phyloP scores from a whole-genome alignment of 208 protist species.

The Wallacemonas sp. region DNA sequence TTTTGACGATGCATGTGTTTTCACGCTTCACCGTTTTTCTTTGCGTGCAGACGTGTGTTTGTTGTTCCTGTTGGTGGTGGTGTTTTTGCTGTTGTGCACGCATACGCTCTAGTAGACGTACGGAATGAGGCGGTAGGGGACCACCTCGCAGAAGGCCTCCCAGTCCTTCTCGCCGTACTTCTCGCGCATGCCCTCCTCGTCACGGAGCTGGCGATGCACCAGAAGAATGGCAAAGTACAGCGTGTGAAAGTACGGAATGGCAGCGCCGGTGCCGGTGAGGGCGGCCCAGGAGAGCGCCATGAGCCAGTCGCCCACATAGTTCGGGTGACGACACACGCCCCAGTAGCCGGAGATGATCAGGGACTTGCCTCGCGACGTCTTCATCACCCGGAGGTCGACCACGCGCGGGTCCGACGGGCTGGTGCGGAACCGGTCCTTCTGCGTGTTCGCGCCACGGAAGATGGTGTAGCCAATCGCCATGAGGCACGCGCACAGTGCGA shows the following conservation, averaged over 20 bases:
- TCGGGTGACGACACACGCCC: slow-evolving; percentile 96
- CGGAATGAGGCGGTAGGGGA: slow-evolving; percentile 91
- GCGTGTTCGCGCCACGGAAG: slow-evolving; percentile 84
- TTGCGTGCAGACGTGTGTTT: no score
- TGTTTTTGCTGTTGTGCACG: no score
- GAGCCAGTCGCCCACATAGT: slow-evolving; percentile 96
- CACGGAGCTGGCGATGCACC: slow-evolving; percentile 92
- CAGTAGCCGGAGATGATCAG: slow-evolving; percentile 96
- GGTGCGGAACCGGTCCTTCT: slow-evolving; percentile 86
- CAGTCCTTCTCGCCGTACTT: slow-evolving; percentile 94
- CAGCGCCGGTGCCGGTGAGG: slow-evolving; percentile 55
- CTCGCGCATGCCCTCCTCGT: slow-evolving; percentile 88
- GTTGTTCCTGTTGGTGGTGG: no score
- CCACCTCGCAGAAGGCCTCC: slow-evolving; percentile 89
- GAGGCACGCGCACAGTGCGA: slow-evolving; percentile 45
- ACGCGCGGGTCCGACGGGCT: slow-evolving; percentile 72
- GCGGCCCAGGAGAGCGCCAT: slow-evolving; percentile 76
- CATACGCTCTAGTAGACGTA: slow-evolving; percentile 87
- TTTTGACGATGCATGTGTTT: no score
- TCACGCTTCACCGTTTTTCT: no score
- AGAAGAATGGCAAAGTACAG: slow-evolving; percentile 95
- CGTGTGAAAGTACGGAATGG: slow-evolving; percentile 94
- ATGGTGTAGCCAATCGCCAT: slow-evolving; percentile 70
- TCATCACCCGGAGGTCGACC: slow-evolving; percentile 73
- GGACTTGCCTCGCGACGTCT: slow-evolving; percentile 76